These are phyloP conservation scores for Claviceps sorghi DNA, from an alignment of 2,329 filamentous ascomycete genomes.

Conservation along the genomic window DNA sequence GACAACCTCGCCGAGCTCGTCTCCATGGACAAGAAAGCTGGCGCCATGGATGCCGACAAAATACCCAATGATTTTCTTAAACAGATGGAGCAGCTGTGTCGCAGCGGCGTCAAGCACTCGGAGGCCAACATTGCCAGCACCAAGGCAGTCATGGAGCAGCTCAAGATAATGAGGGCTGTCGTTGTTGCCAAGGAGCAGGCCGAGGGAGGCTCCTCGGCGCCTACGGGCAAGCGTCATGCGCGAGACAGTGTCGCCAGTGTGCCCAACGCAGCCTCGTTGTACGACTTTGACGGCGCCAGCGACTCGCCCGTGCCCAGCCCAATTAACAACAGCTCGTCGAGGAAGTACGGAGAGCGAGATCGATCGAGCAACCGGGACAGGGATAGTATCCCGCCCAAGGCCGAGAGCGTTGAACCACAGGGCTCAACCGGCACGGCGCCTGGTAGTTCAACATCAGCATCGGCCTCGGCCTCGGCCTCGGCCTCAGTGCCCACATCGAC, in stretches of 20 bases:
- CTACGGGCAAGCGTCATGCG: constrained; percentile 11
- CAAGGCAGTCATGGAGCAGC: constrained; percentile 25
- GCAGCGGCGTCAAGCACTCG: constrained; percentile 26
- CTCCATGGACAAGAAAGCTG: constrained; percentile 25
- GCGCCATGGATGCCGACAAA: constrained; percentile 23
- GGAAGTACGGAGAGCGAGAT: constrained; percentile 23
- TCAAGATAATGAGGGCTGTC: constrained; percentile 28
- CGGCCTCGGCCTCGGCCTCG: not conserved
- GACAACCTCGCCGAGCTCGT: constrained; percentile 25
- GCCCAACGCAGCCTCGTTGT: constrained; percentile 20
- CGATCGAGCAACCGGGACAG: constrained; percentile 26
- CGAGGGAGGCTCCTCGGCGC: constrained; percentile 14
- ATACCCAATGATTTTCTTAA: constrained; percentile 23
- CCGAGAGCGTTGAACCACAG: constrained; percentile 42
- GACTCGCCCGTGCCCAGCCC: constrained; percentile 32
- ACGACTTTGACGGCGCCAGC: constrained; percentile 29
- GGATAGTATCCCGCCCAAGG: constrained; percentile 40
- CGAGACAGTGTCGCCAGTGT: constrained; percentile 11
- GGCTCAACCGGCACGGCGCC: constrained; percentile 14
- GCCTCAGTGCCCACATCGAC: constrained; percentile 1
- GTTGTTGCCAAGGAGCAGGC: constrained; percentile 29
- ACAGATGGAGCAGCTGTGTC: constrained; percentile 28
- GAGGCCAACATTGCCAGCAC: constrained; percentile 24
- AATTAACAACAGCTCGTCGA: constrained; percentile 19
- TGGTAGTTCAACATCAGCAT: constrained; percentile 1